These are phyloP conservation scores for Venturia asperata DNA, from an alignment of 2,329 filamentous ascomycete species.

Conservation along the genomic window DNA sequence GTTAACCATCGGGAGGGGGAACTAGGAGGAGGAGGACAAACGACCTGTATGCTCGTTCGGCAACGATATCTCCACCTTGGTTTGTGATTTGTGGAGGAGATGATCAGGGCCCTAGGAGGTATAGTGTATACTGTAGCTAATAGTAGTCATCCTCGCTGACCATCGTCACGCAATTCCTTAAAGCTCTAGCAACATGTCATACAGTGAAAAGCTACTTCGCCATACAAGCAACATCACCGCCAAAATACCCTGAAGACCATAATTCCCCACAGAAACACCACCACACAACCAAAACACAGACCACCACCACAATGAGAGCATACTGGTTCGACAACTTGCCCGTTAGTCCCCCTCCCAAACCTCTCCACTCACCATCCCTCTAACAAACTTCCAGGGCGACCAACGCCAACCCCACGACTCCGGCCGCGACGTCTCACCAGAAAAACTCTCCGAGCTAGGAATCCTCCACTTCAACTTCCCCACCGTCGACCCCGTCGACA, in stretches of 20 bases:
- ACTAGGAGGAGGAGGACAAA: too few relatives aligned
- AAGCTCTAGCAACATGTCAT: background rate
- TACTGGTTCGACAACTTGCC: conserved; percentile 61
- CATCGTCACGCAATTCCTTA: conserved; percentile 5
- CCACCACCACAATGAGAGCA: conserved; percentile 51
- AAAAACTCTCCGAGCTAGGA: conserved; percentile 65
- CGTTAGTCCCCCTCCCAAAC: background rate
- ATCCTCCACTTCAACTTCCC: conserved; percentile 70
- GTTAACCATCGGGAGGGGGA: too few relatives aligned
- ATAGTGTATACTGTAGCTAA: too few relatives aligned
- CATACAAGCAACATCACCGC: background rate
- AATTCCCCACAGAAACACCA: background rate
- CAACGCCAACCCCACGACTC: conserved; percentile 88
- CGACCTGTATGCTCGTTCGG: too few relatives aligned
- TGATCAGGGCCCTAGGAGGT: background rate
- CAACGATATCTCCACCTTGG: background rate
- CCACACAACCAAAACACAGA: background rate
- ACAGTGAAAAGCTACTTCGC: background rate
- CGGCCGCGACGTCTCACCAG: conserved; percentile 57
- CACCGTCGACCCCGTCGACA: conserved; percentile 60
- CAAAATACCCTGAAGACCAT: background rate
- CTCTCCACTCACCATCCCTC: conserved; percentile 16
- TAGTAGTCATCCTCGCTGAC: background rate
- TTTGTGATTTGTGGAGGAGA: background rate
- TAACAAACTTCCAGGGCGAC: conserved; percentile 60